A percentile compares a stretch with the other conserved stretches of the same genome.
Evolutionary conservation across 345 rosid genomes (phyloP).

Genomic region (Cochlearia excelsa): DNA sequence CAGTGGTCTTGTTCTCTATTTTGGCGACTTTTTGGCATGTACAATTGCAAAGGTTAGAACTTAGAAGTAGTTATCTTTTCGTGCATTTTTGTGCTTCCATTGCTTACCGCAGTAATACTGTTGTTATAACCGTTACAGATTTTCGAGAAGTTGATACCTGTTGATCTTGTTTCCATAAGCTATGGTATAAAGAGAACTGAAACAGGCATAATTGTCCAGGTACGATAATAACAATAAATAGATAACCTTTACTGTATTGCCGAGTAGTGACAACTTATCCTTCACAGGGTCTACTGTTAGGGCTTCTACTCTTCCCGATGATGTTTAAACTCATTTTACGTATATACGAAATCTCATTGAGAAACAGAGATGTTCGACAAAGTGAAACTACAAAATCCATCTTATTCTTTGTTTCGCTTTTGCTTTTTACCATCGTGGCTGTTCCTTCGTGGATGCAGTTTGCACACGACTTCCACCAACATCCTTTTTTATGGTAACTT

Average conservation of each 20-base stretch:
- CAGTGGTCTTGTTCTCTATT: slow-evolving; percentile 81
- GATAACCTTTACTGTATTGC: slow-evolving; percentile 16
- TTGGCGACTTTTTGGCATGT: slow-evolving; percentile 78
- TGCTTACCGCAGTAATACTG: background rate
- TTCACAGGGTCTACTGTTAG: slow-evolving; percentile 73
- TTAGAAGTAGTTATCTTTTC: slow-evolving; percentile 17
- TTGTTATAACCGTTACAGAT: slow-evolving; percentile 41
- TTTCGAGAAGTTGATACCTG: slow-evolving; percentile 40
- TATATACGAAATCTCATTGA: slow-evolving; percentile 32
- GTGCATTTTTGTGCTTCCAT: slow-evolving; percentile 14
- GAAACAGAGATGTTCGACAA: slow-evolving; percentile 27
- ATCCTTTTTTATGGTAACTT: slow-evolving; percentile 78
- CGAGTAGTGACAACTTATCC: background rate
- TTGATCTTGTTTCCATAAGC: slow-evolving; percentile 45
- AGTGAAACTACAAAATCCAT: slow-evolving; percentile 48
- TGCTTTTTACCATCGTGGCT: slow-evolving; percentile 41
- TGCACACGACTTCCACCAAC: slow-evolving; percentile 67
- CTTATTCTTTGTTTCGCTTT: slow-evolving; percentile 57
- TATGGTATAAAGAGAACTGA: slow-evolving; percentile 69
- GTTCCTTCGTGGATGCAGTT: slow-evolving; percentile 86
- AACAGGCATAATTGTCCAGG: slow-evolving; percentile 78
- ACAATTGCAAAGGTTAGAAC: slow-evolving; percentile 63
- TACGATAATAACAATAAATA: slow-evolving; percentile 28
- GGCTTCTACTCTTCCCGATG: slow-evolving; percentile 71
- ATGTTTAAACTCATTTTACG: slow-evolving; percentile 51